Base-by-base conservation (phyloP, 2,329 filamentous ascomycete species). In the Venturia effusa region DNA sequence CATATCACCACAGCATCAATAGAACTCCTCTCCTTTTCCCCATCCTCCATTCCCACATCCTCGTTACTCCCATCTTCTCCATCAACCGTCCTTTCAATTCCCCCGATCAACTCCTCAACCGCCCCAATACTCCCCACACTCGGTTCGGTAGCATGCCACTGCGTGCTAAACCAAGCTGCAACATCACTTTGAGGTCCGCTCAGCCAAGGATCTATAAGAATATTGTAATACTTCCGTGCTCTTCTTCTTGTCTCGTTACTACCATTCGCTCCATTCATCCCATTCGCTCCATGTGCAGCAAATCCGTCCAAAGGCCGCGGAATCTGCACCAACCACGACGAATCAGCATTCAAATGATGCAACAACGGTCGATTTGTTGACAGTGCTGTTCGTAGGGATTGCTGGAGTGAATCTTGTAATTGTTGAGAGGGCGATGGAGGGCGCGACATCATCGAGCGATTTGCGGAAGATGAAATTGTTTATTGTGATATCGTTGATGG, bases 121-220 rank as follows among this genome's bases (percentile, higher is more conserved):
- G 84, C 83, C 0, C 72, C 73, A 17, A 88, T 79, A 11, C 76
- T 84, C 68, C 79, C 75, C 15, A 87, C 78, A 15, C 78, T 79
- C 61, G 83, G 82, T 62, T 80, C 71, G 0, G 78, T 77, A 1
- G 81, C 78, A 70, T 88, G 86, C 78, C 80, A 86, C 71, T 88
- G 86, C 68, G 83, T 83, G 61, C 81, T 84, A 71, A 88, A 88
- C 82, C 85, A 88, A 55, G 75, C 74, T 1, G 83, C 83, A 11
- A 87, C 81, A 70, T 88, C 86, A 64, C 78, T 82, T 72, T 88
- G 85, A 0, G 81, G 78, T 2, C 85, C 85, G 19, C 77, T 74
- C 2, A 88, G 77, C 86, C 86, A 88, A 0, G 85, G 85, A 69
- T 88, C 85, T 54, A 88, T 78, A 24, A 88, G 73, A 61, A 88